Evolutionary conservation across 225 moss, liverwort and hornwort genomes (phyloP).

Genomic region (Asterella californica): DNA sequence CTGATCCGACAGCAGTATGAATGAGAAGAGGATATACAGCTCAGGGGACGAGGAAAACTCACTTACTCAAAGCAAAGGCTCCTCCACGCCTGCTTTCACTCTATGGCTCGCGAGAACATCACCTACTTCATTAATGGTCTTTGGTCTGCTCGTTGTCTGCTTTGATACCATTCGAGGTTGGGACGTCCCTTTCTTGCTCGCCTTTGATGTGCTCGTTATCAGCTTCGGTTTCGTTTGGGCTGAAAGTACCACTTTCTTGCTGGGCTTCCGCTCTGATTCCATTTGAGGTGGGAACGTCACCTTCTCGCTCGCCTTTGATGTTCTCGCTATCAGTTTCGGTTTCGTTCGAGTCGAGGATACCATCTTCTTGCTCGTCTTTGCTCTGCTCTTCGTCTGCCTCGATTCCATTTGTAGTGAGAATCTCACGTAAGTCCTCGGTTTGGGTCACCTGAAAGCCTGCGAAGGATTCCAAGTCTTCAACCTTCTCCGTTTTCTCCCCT

Average conservation of each 20-base stretch:
- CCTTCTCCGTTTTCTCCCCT: neutral
- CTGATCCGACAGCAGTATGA: neutral
- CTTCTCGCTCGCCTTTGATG: neutral
- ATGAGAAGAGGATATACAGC: neutral
- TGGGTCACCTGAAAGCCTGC: neutral
- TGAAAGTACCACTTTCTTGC: neutral
- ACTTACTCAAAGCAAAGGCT: conserved; percentile 2
- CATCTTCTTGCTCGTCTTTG: neutral
- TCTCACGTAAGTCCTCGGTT: conserved; percentile 2
- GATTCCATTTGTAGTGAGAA: conserved; percentile 1
- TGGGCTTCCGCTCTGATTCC: neutral
- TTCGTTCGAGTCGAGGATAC: no score
- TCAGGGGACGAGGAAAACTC: neutral
- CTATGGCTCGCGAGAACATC: neutral
- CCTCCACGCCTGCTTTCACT: neutral
- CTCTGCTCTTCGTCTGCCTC: conserved; percentile 4
- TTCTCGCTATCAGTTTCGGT: neutral
- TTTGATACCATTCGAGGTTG: neutral
- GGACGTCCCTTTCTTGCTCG: conserved; percentile 3
- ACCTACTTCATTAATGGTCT: neutral
- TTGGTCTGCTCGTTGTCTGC: neutral
- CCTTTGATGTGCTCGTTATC: neutral
- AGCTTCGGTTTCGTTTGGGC: neutral
- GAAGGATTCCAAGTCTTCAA: neutral
- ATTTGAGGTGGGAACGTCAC: neutral